Evolutionary conservation across 148 eudicot species (phyloP).

Genomic region (Heliosperma pusillum): DNA sequence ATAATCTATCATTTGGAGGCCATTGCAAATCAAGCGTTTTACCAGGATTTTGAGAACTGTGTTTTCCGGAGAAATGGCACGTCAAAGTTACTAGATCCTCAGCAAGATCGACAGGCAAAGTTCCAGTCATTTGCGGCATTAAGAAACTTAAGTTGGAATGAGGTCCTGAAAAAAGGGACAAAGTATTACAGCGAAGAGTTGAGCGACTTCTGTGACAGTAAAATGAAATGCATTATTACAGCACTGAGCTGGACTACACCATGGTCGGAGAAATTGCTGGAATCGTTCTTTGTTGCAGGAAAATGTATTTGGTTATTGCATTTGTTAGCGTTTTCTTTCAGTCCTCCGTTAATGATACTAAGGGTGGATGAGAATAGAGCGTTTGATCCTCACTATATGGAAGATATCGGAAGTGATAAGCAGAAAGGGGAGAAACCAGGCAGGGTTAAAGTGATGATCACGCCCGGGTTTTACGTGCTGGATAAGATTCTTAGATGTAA

Average conservation of each 20-base stretch:
- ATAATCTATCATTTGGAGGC: constrained; percentile 76
- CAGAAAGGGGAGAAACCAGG: constrained; percentile 49
- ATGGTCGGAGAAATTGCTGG: constrained; percentile 86
- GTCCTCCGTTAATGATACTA: constrained; percentile 55
- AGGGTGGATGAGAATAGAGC: constrained; percentile 72
- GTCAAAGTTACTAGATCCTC: constrained; percentile 62
- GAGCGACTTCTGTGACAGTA: constrained; percentile 84
- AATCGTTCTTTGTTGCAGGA: constrained; percentile 86
- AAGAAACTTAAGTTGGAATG: constrained; percentile 84
- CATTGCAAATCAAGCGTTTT: constrained; percentile 65
- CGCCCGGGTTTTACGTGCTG: constrained; percentile 93
- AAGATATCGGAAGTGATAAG: constrained; percentile 61
- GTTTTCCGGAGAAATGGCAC: constrained; percentile 71
- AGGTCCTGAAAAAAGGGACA: constrained; percentile 81
- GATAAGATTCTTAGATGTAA: constrained; percentile 80
- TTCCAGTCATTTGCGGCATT: constrained; percentile 65
- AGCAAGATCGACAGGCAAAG: constrained; percentile 55
- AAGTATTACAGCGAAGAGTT: constrained; percentile 89
- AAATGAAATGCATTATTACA: constrained; percentile 62
- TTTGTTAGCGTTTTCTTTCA: constrained; percentile 78
- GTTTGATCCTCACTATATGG: constrained; percentile 75
- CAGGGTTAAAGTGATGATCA: constrained; percentile 80
- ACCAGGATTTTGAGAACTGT: constrained; percentile 83
- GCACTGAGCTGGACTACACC: constrained; percentile 70
- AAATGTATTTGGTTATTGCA: constrained; percentile 93